Percentiles rank a stretch among this genome's conserved stretches.
Evolutionary conservation across 2,329 filamentous ascomycete species (phyloP).

Genomic region (Pseudocercospora fijiensis): DNA sequence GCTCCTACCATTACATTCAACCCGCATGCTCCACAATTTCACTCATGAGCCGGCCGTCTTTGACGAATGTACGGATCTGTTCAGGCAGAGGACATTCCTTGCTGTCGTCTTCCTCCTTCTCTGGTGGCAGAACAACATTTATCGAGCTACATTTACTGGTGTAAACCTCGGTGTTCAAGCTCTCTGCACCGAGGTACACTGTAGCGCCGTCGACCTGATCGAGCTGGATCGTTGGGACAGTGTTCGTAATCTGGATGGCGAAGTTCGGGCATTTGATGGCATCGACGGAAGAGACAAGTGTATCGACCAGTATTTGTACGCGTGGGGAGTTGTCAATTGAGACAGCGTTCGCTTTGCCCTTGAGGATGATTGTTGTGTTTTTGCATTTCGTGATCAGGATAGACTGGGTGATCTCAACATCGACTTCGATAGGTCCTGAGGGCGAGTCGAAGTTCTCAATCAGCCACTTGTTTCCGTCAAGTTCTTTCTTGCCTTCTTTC

Average conservation of each 20-base stretch:
- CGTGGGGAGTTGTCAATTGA: constrained; percentile 87
- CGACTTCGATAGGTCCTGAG: constrained; percentile 71
- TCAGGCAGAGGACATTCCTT: constrained; percentile 84
- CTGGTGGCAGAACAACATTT: constrained; percentile 80
- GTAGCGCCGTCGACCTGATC: constrained; percentile 91
- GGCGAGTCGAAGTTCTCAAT: constrained; percentile 89
- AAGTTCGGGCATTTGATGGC: constrained; percentile 95
- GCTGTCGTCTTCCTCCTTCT: constrained; percentile 69
- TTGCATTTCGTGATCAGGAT: constrained; percentile 90
- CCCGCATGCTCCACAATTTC: constrained; percentile 96
- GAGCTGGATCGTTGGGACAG: constrained; percentile 80
- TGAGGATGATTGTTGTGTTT: constrained; percentile 84
- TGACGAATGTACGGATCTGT: constrained; percentile 80
- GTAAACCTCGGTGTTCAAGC: constrained; percentile 75
- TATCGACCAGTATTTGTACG: constrained; percentile 83
- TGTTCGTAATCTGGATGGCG: constrained; percentile 76
- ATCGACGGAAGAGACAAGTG: constrained; percentile 85
- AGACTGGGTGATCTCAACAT: constrained; percentile 80
- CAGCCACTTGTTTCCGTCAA: constrained; percentile 80
- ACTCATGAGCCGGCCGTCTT: constrained; percentile 74
- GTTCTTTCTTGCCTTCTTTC: constrained; percentile 46
- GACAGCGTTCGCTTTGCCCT: constrained; percentile 94
- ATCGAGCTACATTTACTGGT: constrained; percentile 83
- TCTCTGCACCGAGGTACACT: constrained; percentile 81
- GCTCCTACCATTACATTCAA: constrained; percentile 44